phyloP scores from a whole-genome alignment of 495 filamentous ascomycete genomes.

The Penicillium nucicola region DNA sequence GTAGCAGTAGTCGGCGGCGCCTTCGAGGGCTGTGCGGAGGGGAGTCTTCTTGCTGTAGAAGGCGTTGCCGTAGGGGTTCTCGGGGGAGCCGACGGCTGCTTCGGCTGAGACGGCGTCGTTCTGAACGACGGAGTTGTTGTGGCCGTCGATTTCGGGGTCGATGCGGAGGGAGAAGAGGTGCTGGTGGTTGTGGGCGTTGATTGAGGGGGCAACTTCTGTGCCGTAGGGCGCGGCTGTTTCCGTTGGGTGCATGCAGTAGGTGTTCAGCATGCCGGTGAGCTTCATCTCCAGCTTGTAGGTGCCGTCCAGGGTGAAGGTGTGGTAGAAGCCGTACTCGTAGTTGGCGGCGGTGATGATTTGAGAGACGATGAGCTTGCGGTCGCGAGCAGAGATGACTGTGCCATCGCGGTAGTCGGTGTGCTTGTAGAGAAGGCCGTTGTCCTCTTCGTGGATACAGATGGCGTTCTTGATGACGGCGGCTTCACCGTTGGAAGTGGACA shows the following conservation, averaged over 20 bases:
- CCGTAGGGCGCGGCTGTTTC: slow-evolving; percentile 48
- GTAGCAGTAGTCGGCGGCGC: slow-evolving; percentile 43
- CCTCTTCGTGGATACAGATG: slow-evolving; percentile 76
- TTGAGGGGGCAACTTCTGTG: slow-evolving; percentile 43
- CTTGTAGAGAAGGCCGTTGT: slow-evolving; percentile 74
- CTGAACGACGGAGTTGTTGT: slow-evolving; percentile 47
- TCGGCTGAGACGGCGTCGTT: slow-evolving; percentile 42
- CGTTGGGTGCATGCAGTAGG: slow-evolving; percentile 41
- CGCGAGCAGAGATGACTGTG: slow-evolving; percentile 62
- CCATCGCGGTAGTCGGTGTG: slow-evolving; percentile 78
- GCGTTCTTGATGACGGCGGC: slow-evolving; percentile 65
- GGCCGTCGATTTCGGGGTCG: slow-evolving; percentile 53
- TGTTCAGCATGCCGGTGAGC: slow-evolving; percentile 70
- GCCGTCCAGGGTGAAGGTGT: slow-evolving; percentile 50
- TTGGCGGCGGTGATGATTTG: slow-evolving; percentile 61
- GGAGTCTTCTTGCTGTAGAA: slow-evolving; percentile 46
- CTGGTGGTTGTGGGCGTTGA: slow-evolving; percentile 52
- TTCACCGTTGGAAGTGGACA: slow-evolving; percentile 55
- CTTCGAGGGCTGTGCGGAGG: slow-evolving; percentile 39
- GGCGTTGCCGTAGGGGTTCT: slow-evolving; percentile 47
- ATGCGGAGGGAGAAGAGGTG: slow-evolving; percentile 53
- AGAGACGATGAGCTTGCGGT: slow-evolving; percentile 68
- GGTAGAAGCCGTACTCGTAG: slow-evolving; percentile 61
- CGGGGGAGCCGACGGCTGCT: slow-evolving; percentile 32
- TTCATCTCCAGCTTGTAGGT: slow-evolving; percentile 48